These are phyloP conservation scores for Chlamydomonas reinhardtii DNA, from an alignment of 163 green algal genomes.

Conservation along the genomic window DNA sequence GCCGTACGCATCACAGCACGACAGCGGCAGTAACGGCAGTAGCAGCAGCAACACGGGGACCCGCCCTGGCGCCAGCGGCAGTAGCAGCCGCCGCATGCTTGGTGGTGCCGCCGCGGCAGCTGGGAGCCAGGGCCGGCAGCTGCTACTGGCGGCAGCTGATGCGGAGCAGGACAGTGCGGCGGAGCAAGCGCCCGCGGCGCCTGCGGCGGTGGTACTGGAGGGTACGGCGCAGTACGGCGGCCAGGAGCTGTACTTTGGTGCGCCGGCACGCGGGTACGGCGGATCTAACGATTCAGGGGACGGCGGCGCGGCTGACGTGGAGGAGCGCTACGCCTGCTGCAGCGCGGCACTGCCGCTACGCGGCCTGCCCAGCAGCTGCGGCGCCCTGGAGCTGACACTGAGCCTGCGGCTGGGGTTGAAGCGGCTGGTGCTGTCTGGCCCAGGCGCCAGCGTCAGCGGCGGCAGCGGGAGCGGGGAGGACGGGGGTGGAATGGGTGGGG, in stretches of 20 bases:
- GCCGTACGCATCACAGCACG: background rate
- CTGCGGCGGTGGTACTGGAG: background rate
- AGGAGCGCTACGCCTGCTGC: conserved; percentile 38
- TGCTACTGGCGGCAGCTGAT: too few species aligned
- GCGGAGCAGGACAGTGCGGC: too few species aligned
- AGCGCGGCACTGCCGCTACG: conserved; percentile 1
- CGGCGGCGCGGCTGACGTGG: background rate
- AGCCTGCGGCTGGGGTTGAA: background rate
- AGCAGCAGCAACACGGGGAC: too few species aligned
- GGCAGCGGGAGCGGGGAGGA: background rate
- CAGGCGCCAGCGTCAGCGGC: background rate
- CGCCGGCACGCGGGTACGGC: background rate
- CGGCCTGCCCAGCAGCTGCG: conserved; percentile 12
- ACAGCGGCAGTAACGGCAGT: too few species aligned
- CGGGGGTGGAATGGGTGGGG: background rate
- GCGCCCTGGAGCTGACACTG: conserved; percentile 9
- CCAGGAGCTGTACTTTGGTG: background rate
- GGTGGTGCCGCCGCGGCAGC: too few species aligned
- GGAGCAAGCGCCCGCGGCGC: too few species aligned
- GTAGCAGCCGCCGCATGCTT: too few species aligned
- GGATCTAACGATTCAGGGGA: background rate
- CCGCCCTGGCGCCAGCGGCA: background rate
- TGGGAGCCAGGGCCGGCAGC: too few species aligned
- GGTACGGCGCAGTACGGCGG: background rate
- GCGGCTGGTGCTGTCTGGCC: background rate